These are phyloP conservation scores for Avena eriantha DNA, from an alignment of 176 grass and related monocot genomes.

Conservation along the genomic window DNA sequence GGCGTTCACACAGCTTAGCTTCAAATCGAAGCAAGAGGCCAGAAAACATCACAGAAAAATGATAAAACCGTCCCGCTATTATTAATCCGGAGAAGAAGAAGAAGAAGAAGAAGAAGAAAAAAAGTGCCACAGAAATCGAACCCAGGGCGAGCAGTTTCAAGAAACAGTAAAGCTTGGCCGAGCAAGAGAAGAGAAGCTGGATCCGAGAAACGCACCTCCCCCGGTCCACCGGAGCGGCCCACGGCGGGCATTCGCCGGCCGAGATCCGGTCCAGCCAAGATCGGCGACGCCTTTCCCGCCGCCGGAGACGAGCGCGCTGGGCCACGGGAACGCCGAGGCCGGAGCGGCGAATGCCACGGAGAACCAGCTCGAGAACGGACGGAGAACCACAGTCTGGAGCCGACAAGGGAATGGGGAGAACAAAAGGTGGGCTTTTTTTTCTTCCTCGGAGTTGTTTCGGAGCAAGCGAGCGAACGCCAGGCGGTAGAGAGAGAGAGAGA, in stretches of 20 bases:
- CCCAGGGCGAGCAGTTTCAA: neutral
- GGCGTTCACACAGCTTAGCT: neutral
- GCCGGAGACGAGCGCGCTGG: neutral
- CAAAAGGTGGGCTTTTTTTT: constrained; percentile 18
- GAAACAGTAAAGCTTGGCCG: neutral
- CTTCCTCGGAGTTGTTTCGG: neutral
- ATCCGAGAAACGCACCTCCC: constrained; percentile 33
- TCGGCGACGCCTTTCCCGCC: neutral
- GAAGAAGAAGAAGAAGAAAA: no score
- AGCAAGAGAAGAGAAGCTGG: neutral
- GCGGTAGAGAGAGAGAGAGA: neutral
- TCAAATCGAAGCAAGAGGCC: neutral
- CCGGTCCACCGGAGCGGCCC: neutral
- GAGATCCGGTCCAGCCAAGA: constrained; percentile 46
- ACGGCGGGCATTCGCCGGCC: constrained; percentile 11
- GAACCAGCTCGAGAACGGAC: neutral
- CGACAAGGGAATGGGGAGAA: neutral
- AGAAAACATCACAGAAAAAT: neutral
- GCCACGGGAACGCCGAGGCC: neutral
- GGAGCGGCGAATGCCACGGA: neutral
- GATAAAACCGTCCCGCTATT: neutral
- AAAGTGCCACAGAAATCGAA: neutral
- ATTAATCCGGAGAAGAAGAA: neutral
- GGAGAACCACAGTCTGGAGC: neutral
- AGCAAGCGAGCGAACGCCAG: constrained; percentile 5